Evolutionary conservation across 495 filamentous ascomycete genomes (phyloP).

Genomic region (Aspergillus asperescens): DNA sequence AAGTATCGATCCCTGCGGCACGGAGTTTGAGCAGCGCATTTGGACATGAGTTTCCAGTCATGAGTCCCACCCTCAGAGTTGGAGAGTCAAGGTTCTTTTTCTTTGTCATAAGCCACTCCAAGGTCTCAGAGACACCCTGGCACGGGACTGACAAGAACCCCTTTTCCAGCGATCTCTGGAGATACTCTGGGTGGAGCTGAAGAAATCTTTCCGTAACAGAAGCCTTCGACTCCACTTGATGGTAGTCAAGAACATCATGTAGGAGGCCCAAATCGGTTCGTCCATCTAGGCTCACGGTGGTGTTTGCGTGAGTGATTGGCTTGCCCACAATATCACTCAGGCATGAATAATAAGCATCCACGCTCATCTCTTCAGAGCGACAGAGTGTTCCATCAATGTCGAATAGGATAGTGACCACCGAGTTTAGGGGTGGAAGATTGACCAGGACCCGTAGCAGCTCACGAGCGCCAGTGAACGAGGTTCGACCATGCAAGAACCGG

Average conservation of each 20-base stretch:
- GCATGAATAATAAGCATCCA: conserved; percentile 15
- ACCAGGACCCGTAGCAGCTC: conserved; percentile 12
- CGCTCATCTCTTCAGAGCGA: conserved; percentile 16
- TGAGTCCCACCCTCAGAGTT: conserved; percentile 8
- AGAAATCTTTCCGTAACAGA: conserved; percentile 5
- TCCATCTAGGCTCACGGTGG: conserved; percentile 12
- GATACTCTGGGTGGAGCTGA: conserved; percentile 9
- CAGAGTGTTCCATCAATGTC: conserved; percentile 17
- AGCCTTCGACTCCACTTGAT: conserved; percentile 1
- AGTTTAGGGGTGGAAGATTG: conserved; percentile 5
- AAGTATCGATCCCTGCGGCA: conserved; percentile 9
- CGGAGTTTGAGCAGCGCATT: conserved; percentile 12
- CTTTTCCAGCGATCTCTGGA: conserved; percentile 10
- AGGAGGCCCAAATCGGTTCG: conserved; percentile 13
- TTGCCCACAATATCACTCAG: conserved; percentile 12
- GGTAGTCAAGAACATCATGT: conserved; percentile 10
- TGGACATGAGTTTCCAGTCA: conserved; percentile 15
- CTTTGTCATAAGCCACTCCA: conserved; percentile 9
- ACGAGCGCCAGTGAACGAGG: conserved; percentile 9
- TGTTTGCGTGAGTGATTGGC: conserved; percentile 13
- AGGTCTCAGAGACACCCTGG: conserved; percentile 4
- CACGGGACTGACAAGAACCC: conserved; percentile 4
- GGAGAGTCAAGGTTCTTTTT: neutral
- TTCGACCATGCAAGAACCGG: conserved; percentile 11
- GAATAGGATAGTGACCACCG: conserved; percentile 7